Evolutionary conservation across 225 moss, liverwort and hornwort species (phyloP), one percentile per base, ranked within the genome.

Genomic region (Thuidium tamariscinum): DNA sequence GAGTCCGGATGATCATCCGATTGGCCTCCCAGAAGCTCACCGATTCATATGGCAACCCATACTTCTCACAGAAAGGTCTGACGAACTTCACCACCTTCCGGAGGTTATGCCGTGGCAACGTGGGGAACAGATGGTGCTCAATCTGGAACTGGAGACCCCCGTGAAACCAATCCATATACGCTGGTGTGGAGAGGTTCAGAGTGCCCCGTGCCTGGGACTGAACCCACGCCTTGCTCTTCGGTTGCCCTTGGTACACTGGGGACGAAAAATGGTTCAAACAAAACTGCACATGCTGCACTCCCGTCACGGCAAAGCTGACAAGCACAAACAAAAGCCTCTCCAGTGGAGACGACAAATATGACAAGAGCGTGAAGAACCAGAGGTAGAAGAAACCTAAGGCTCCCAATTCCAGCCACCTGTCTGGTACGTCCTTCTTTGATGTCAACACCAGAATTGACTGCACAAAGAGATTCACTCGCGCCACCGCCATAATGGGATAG

Each of bases 71-170:
- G 29, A 99, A 95, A 6, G 87, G 92, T 87, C 83, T 95, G 65
- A 99, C 96, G 86, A 95, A 93, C 63, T 95, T 94, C 81, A 93
- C 93, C 44, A 99, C 92, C 87, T 99, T 96, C 74, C 99, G 91
- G 30, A 99, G 93, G 80, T 99, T 99, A 84, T 97, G 99, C 52
- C 99, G 95, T 46, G 99, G 99, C 83, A 99, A 90, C 0, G 96
- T 99, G 17, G 99, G 99, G 79, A 99, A 99, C 34, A 99, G 90
- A 82, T 97, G 99, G 59, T 99, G 99, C 82, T 99, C 99, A 84
- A 99, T 99, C 90, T 99, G 99, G 89, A 99, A 99, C 88, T 99
- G 97, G 13, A 99, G 96, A 18, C 99, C 99, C 10, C 99, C 99
- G 82, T 99, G 94, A 87, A 99, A 99, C 99, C 99, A 99, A 83